Evolutionary conservation across 169 alveolate species (phyloP), one percentile per base, ranked within the genome.

Genomic region (Theileria annulata): DNA sequence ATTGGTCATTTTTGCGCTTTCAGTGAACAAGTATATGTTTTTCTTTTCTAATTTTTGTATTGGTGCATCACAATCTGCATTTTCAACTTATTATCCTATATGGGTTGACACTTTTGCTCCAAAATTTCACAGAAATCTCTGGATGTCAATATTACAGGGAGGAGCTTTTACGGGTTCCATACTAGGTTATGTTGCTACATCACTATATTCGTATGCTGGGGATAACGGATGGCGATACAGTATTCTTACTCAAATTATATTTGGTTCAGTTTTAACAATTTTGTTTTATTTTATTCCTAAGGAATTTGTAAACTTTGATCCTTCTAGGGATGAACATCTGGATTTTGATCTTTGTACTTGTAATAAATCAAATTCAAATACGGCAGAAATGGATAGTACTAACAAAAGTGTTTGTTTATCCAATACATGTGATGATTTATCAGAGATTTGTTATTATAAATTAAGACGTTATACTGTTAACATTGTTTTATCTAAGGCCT

Each of bases 41-140:
- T 96, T 91, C 78, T 21, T 87, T 25, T 80, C 90, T 73, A 88
- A 98, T 67, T 94, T 96, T 75, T 75, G 91, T 49, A 85, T 93
- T 66, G 99, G 99, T 19, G 87, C 93, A 25, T 88, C 97, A 0
- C 96, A 96, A 87, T 96, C 98, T 0, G 91, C 96, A 62, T 92
- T 95, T 56, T 96, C 95, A 13, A 96, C 96, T 8, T 96, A 96
- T 71, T 88, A 91, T 9, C 99, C 99, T 0, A 98, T 96, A 2
- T 97, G 99, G 99, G 95, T 95, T 23, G 97, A 96, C 81, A 95
- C 90, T 60, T 96, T 94, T 68, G 93, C 98, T 8, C 99, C 99
- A 1, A 80, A 70, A 5, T 91, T 87, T 58, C 77, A 87, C 62
- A 91, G 92, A 71, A 95, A 98, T 8, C 91, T 89, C 51, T 96